These are phyloP conservation scores for Lichtheimia hyalospora DNA, from an alignment of 371 early-diverging fungal genomes.

Conservation along the genomic window DNA sequence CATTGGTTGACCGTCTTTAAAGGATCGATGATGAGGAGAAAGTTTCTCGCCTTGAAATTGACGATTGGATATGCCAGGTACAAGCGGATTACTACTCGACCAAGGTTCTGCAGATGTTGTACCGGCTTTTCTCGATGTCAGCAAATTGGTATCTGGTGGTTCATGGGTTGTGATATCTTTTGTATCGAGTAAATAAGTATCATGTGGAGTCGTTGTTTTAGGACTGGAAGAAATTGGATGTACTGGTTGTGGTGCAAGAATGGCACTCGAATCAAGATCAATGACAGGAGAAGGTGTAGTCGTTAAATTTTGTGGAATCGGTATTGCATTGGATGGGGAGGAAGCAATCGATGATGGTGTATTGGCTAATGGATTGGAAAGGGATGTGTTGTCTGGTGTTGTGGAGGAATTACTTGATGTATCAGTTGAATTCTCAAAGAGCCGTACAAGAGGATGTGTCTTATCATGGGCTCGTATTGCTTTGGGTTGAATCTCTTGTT, in stretches of 20 bases:
- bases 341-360: constrained; percentile 8
- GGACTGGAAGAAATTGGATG: constrained; percentile 4
- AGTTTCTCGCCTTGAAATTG: constrained; percentile 17
- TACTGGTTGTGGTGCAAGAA: background rate
- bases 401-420: background rate
- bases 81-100: constrained; percentile 7
- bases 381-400: background rate
- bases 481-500: too few relatives aligned
- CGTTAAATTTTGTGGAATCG: background rate
- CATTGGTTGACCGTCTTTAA: constrained; percentile 20
- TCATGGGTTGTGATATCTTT: too few relatives aligned
- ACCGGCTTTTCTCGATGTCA: too few relatives aligned
- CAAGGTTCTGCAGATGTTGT: constrained; percentile 6
- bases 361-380: constrained; percentile 2
- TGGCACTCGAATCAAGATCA: constrained; percentile 13
- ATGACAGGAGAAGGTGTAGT: constrained; percentile 16
- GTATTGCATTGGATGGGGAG: background rate
- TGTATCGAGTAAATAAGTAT: background rate
- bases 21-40: constrained; percentile 13
- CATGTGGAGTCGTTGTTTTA: background rate
- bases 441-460: constrained; percentile 36
- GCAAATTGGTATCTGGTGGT: too few relatives aligned
- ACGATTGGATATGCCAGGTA: constrained; percentile 8
- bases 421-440: constrained; percentile 32
- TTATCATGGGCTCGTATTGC: constrained; percentile 8